Evolutionary conservation across 202 grass and related monocot genomes (phyloP).

Genomic region (Carex sylvatica): DNA sequence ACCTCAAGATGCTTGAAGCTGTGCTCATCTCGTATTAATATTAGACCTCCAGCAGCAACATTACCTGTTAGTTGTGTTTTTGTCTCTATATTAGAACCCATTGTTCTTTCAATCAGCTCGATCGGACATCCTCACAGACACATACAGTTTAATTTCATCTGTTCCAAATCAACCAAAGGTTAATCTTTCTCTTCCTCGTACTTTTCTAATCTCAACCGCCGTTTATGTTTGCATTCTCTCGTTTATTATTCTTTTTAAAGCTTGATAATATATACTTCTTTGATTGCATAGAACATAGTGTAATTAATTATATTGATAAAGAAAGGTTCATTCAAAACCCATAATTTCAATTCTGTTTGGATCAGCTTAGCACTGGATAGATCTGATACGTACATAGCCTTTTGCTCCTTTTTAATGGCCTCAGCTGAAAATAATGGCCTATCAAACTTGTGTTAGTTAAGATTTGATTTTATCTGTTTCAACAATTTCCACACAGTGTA

Average conservation of each 20-base stretch:
- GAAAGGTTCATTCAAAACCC: not conserved
- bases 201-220: not conserved
- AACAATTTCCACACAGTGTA: not conserved
- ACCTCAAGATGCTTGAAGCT: too few species aligned
- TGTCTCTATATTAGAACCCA: too few species aligned
- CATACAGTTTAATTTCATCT: too few species aligned
- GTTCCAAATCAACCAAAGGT: too few species aligned
- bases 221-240: not conserved
- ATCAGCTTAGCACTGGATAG: not conserved
- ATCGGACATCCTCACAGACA: too few species aligned
- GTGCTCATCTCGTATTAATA: too few species aligned
- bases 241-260: not conserved
- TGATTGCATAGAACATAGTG: not conserved
- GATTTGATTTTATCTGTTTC: constrained; percentile 13
- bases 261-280: too few species aligned
- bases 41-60: too few species aligned
- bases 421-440: constrained; percentile 23
- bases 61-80: too few species aligned
- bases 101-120: too few species aligned
- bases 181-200: not conserved
- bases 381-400: not conserved
- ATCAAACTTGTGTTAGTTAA: constrained; percentile 7
- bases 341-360: not conserved
- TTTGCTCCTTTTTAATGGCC: not conserved
- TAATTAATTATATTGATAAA: not conserved